Evolutionary conservation across 225 moss, liverwort and hornwort genomes (phyloP).

Genomic region (Sphagnum tenellum): DNA sequence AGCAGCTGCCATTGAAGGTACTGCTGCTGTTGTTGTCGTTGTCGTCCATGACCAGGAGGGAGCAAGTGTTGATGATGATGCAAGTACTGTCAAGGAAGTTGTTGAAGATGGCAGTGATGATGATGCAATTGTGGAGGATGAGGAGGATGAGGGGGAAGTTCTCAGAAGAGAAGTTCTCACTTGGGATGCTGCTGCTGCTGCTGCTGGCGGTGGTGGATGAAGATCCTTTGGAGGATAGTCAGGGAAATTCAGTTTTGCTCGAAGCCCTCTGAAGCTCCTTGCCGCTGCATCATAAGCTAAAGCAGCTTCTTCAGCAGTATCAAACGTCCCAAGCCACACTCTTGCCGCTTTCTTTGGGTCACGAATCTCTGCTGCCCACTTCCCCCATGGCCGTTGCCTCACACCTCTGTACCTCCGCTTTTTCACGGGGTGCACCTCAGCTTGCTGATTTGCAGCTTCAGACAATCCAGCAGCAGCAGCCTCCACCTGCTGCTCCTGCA

Average conservation of each 20-base stretch:
- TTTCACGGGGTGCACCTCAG: slow-evolving; percentile 14
- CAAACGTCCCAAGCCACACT: slow-evolving; percentile 87
- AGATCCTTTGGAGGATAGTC: slow-evolving; percentile 21
- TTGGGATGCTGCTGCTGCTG: too few relatives aligned
- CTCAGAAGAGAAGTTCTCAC: too few relatives aligned
- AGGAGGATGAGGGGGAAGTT: slow-evolving; percentile 8
- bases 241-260: slow-evolving; percentile 53
- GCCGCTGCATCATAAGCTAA: slow-evolving; percentile 42
- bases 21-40: too few relatives aligned
- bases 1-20: too few relatives aligned
- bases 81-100: neutral
- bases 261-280: slow-evolving; percentile 27
- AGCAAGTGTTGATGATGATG: neutral
- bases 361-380: slow-evolving; percentile 83
- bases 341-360: slow-evolving; percentile 89
- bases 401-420: too few relatives aligned
- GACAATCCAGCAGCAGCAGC: neutral
- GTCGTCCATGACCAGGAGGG: neutral
- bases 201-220: too few relatives aligned
- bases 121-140: slow-evolving; percentile 11
- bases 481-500: neutral
- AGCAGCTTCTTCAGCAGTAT: slow-evolving; percentile 83
- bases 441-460: too few relatives aligned
- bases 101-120: neutral
- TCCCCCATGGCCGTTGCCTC: too few relatives aligned